Evolutionary conservation across 768 basidiomycete species (phyloP), one percentile per base, ranked within the genome.

Genomic region (Lanmaoa rubissima): DNA sequence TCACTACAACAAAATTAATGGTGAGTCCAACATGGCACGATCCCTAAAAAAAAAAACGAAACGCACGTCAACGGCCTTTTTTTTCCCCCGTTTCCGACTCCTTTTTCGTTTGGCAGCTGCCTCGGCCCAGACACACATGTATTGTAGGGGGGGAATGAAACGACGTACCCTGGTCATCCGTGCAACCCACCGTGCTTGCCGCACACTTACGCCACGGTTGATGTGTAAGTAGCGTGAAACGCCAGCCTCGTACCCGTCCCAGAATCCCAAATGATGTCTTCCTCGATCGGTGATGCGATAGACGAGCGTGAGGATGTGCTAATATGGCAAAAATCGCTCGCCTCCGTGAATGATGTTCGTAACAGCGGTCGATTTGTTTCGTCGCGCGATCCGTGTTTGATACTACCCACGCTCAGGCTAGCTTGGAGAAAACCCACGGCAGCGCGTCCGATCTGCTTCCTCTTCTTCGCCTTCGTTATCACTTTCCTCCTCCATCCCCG

Each of bases 401-500:
- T 90, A 95, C 0, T 96, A 98, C 19, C 21, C 21, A 24, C 21
- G 21, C 21, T 24, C 21, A 24, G 21, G 21, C 21, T 24, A 98
- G 76, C 66, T 90, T 90, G 24, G 94, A 94, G 78, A 98, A 98
- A 35, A 99, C 73, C 94, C 96, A 98, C 0, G 91, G 83, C 2
- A 98, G 75, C 0, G 87, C 87, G 62, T 87, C 79, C 17, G 63
- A 47, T 48, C n/a, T 24, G 53, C n/a, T n/a, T 5, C 48, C 12
- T 38, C 21, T 24, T 42, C 38, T 66, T 19, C 38, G 61, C 7
- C 44, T 65, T 51, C 51, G 0, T 26, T 28, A 2, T 49, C 61
- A 1, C 47, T 26, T 13, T 45, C 45, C 2, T 73, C 66, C 54
- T 74, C 65, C 47, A 62, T 51, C 45, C 63, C 65, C 72, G 56